Percentiles rank a stretch among this genome's conserved stretches.
Evolutionary conservation across 2,329 filamentous ascomycete genomes (phyloP).

Genomic region (Aspergillus caelatus): DNA sequence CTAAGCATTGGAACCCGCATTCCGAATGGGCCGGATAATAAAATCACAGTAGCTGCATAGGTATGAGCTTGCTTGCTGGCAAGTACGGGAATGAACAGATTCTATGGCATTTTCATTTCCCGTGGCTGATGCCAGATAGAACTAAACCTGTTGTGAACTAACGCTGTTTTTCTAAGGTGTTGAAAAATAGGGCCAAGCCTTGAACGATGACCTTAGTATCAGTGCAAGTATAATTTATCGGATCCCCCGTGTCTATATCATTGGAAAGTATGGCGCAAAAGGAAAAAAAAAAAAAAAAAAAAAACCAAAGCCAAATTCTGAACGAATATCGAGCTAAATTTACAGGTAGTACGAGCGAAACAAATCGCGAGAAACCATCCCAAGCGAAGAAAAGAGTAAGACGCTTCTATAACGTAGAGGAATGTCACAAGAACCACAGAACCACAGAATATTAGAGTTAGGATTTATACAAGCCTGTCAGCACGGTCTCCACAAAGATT

Average conservation of each 20-base stretch:
- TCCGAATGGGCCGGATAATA: background rate
- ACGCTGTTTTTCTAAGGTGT: background rate
- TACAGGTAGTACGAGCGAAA: constrained; percentile 33
- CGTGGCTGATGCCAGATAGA: background rate
- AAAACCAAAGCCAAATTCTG: constrained; percentile 27
- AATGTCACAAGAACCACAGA: constrained; percentile 26
- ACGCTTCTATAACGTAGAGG: constrained; percentile 27
- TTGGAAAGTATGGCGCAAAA: background rate
- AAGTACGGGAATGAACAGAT: background rate
- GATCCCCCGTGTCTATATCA: background rate
- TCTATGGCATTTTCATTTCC: background rate
- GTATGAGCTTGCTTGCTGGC: background rate
- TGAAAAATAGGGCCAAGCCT: background rate
- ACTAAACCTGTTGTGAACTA: background rate
- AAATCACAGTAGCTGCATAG: background rate
- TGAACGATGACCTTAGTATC: background rate
- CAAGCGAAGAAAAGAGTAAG: constrained; percentile 15
- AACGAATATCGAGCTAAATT: constrained; percentile 35
- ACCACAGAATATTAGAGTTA: constrained; percentile 24
- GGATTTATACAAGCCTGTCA: constrained; percentile 37
- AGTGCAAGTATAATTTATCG: background rate
- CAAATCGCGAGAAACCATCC: constrained; percentile 27
- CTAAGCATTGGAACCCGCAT: background rate
- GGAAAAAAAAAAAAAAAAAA: no score
- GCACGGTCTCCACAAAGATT: constrained; percentile 28